These are phyloP conservation scores for Dictyostelium firmibasis DNA, from an alignment of 78 protist species.

Conservation along the genomic window DNA sequence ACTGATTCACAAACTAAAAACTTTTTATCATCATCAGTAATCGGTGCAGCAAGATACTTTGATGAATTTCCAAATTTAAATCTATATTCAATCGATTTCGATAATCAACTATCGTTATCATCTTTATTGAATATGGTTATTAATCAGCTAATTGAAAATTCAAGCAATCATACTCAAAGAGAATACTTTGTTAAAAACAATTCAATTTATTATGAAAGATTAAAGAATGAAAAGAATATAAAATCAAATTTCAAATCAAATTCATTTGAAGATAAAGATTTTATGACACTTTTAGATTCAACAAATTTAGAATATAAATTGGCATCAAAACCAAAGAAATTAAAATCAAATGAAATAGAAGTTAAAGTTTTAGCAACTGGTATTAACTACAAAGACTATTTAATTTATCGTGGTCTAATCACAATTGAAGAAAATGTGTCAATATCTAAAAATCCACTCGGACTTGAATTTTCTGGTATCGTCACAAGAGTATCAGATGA, in stretches of 20 bases:
- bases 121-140: background rate
- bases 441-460: background rate
- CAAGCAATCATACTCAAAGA: background rate
- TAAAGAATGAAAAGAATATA: background rate
- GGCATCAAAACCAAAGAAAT: background rate
- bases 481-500: background rate
- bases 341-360: conserved; percentile 25
- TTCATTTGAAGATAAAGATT: background rate
- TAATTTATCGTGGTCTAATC: conserved; percentile 21
- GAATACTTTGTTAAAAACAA: background rate
- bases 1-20: background rate
- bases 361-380: conserved; percentile 38
- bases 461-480: conserved; percentile 1
- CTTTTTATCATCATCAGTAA: background rate
- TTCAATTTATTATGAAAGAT: background rate
- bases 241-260: background rate
- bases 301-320: background rate
- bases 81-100: background rate
- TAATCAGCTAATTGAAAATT: background rate
- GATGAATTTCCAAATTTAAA: background rate
- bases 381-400: conserved; percentile 42
- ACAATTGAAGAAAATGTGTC: background rate
- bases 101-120: background rate
- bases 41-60: background rate
- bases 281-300: background rate